Evolutionary conservation across 1,284 basidiomycete species (phyloP), one percentile per base, ranked within the genome.

Genomic region (Fomitopsis palustris): DNA sequence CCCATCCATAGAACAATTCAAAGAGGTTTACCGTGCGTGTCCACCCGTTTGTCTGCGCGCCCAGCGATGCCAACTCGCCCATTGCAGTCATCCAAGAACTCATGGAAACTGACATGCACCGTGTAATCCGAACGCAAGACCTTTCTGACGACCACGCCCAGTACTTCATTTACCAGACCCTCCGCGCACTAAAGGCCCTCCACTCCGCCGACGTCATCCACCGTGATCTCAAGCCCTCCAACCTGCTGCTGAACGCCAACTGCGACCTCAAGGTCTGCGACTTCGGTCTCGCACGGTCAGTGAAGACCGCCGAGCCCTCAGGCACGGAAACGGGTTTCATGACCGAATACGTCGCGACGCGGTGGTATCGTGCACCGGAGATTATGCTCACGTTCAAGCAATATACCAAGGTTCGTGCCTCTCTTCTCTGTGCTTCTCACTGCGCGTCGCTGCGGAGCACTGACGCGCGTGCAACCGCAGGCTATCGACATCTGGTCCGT

Each of bases 371-470:
- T 43, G 95, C 95, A 0, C 95, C 95, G 1, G 95, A 96, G 73
- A 95, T 96, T 75, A 96, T 97, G 95, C 81, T 97, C 60, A 96
- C 94, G 3, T 96, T 97, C 80, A 94, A 95, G 72, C 92, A 95
- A 75, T 97, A 97, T 77, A 95, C 93, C 58, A 95, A 95, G 77
- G 92, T 90, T 42, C 65, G 75, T 64, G 35, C 53, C 33, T 56
- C 42, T 52, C 52, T 47, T 23, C 10, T 9, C 25, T 17, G 17
- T 29, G 23, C 21, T 31, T 31, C 37, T 54, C 43, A 25, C 23
- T 45, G 14, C 39, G 39, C 16, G 39, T 47, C 67, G 68, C 53
- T 3, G 23, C 10, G 27, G 23, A 21, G 25, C 27, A 7, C 45
- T 49, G 9, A 41, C 23, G 16, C 8, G 52, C n/a, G n/a, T 14